A percentile compares a stretch with the other conserved stretches of the same genome.
phyloP scores from a whole-genome alignment of 164 flowering plant genomes.

The Tinospora cordifolia region DNA sequence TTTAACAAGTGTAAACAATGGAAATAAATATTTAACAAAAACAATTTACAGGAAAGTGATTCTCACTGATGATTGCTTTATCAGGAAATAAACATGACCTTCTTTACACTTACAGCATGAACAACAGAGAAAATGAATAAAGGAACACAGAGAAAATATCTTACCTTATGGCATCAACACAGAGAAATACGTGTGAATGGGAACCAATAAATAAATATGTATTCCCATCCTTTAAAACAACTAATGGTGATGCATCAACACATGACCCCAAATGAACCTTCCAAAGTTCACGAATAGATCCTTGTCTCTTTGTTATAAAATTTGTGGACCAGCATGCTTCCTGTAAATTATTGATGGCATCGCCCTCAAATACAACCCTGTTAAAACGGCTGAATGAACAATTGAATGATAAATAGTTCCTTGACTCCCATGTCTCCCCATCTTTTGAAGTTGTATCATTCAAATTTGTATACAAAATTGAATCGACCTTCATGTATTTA shows the following conservation, averaged over 20 bases:
- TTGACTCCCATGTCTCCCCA: constrained; percentile 27
- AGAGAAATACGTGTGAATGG: constrained; percentile 64
- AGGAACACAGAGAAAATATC: constrained; percentile 1
- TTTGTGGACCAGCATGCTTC: constrained; percentile 28
- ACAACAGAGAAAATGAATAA: neutral
- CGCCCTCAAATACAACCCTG: constrained; percentile 33
- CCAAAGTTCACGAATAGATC: constrained; percentile 52
- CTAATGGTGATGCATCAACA: constrained; percentile 89
- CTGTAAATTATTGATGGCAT: constrained; percentile 13
- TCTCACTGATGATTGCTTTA: no score
- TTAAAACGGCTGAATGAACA: constrained; percentile 73
- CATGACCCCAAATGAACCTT: constrained; percentile 71
- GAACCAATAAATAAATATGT: constrained; percentile 69
- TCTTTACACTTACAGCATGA: neutral
- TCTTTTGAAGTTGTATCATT: constrained; percentile 11
- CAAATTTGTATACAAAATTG: constrained; percentile 11
- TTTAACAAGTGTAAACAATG: no score
- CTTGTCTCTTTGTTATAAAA: constrained; percentile 28
- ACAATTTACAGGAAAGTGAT: no score
- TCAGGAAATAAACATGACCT: neutral
- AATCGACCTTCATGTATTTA: constrained; percentile 37
- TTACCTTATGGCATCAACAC: constrained; percentile 67
- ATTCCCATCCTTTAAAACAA: constrained; percentile 43
- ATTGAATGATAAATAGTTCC: constrained; percentile 7
- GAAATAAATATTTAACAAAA: no score